Evolutionary conservation across 257 asterid species (phyloP), one percentile per base, ranked within the genome.

Genomic region (Nemophila menziesii): DNA sequence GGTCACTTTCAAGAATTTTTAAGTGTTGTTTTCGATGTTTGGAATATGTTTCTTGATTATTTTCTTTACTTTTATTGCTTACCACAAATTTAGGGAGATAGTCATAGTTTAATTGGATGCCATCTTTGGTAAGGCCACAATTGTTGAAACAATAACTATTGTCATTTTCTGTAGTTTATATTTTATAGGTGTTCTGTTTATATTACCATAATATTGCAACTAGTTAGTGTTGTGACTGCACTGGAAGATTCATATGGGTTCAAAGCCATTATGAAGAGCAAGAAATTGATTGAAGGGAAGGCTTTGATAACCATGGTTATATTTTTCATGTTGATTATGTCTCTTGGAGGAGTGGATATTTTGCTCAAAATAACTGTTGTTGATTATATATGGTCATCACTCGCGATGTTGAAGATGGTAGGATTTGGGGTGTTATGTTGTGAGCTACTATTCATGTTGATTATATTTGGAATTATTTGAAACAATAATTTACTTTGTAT

Each of bases 211-310:
- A 23, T 73, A 0, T 79, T 92, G 89, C 80, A 73, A 43, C 62
- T 82, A 26, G 82, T 82, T 1, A 73, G 73, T 69, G 87, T 76
- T 0, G 65, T 79, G 0, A 57, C 92, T 1, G 85, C 75, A 27
- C 49, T 82, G 26, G 94, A 82, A 61, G 80, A 74, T 22, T 39
- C 54, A 0, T 62, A 54, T 16, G 94, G 92, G 52, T 40, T 73
- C 14, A 63, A 44, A 60, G 84, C 84, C 40, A 57, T 79, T 81
- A 13, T 57, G 34, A 70, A 75, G 65, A 63, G 89, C 52, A 60
- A 43, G 49, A 56, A 48, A 1, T 45, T 80, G 70, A 64, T 77
- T 20, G 67, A 66, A 41, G 93, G 93, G 55, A 80, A 77, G 56
- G 36, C 62, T 70, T 2, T 27, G 24, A 63, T 71, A 22, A 22